Conservation (phyloP, 2,329 filamentous ascomycete species). For the Geosmithia putterillii region DNA sequence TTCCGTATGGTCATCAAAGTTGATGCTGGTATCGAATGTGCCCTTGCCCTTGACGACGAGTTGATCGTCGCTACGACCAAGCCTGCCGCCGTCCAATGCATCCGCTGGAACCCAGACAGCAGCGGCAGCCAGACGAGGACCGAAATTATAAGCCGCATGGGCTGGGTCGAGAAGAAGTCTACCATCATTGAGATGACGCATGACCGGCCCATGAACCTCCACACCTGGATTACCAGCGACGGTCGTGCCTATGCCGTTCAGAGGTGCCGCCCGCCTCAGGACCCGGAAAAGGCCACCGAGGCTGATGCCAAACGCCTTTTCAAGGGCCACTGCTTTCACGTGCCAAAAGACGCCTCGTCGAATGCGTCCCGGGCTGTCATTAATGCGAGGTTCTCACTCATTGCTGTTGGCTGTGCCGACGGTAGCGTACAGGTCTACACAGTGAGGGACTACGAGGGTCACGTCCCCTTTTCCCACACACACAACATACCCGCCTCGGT, state of each 20-base stretch:
- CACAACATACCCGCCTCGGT: conserved; percentile 58
- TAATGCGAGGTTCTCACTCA: conserved; percentile 88
- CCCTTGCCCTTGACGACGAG: conserved; percentile 83
- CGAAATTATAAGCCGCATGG: conserved; percentile 77
- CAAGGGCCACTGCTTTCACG: conserved; percentile 83
- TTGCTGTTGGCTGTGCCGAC: conserved; percentile 73
- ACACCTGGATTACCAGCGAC: conserved; percentile 83
- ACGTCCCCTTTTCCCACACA: conserved; percentile 76
- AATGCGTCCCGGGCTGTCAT: conserved; percentile 66
- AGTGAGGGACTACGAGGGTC: conserved; percentile 84
- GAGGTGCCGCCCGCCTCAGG: conserved; percentile 38
- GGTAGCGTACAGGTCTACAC: conserved; percentile 82
- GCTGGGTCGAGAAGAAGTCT: conserved; percentile 69
- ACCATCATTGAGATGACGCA: conserved; percentile 77
- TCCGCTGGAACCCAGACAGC: conserved; percentile 81
- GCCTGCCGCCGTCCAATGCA: conserved; percentile 91
- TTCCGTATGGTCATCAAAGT: conserved; percentile 98
- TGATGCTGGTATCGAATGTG: conserved; percentile 83
- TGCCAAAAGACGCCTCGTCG: conserved; percentile 45
- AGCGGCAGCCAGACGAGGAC: conserved; percentile 78
- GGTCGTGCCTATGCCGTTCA: conserved; percentile 88
- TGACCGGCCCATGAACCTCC: conserved; percentile 91
- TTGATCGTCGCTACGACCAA: conserved; percentile 83
- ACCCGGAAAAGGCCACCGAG: conserved; percentile 27
- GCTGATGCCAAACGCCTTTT: conserved; percentile 57